A percentile compares a stretch with the other conserved stretches of the same genome.
Evolutionary conservation across 352 stramenopile species (phyloP).

Genomic region (Phytophthora uliginosa): DNA sequence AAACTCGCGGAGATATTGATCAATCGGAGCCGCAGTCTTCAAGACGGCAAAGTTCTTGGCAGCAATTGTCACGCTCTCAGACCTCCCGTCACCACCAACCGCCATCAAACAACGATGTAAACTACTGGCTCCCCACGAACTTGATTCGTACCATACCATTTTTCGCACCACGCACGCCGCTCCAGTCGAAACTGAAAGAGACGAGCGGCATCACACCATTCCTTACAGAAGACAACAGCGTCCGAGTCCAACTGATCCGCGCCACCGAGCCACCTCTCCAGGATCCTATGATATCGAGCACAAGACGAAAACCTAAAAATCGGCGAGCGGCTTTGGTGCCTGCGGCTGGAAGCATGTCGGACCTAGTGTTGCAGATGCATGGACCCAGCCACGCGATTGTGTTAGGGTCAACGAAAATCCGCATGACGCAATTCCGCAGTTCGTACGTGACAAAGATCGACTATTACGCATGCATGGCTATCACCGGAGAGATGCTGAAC

Average conservation of each 20-base stretch:
- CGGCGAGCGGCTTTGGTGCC: constrained; percentile 57
- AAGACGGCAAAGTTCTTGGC: constrained; percentile 5
- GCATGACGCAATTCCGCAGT: constrained; percentile 83
- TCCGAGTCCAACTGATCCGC: constrained; percentile 81
- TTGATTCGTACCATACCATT: constrained; percentile 84
- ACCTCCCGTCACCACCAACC: background rate
- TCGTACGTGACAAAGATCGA: constrained; percentile 90
- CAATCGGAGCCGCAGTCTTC: constrained; percentile 22
- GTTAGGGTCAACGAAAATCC: constrained; percentile 79
- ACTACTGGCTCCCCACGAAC: constrained; percentile 84
- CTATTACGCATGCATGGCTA: constrained; percentile 87
- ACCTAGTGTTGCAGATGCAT: constrained; percentile 52
- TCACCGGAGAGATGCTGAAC: constrained; percentile 85
- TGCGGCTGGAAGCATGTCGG: constrained; percentile 28
- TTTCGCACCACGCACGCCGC: constrained; percentile 75
- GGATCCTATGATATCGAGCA: constrained; percentile 44
- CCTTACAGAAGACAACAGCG: constrained; percentile 77
- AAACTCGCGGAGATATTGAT: constrained; percentile 26
- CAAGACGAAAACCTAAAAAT: constrained; percentile 38
- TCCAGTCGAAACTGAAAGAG: constrained; percentile 83
- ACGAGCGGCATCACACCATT: constrained; percentile 75
- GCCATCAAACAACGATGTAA: constrained; percentile 35
- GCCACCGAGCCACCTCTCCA: constrained; percentile 79
- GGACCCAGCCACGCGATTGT: constrained; percentile 55
- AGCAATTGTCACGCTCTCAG: constrained; percentile 16